Conservation (phyloP, 1,284 basidiomycete species). For the Laetiporus sulphureus region DNA sequence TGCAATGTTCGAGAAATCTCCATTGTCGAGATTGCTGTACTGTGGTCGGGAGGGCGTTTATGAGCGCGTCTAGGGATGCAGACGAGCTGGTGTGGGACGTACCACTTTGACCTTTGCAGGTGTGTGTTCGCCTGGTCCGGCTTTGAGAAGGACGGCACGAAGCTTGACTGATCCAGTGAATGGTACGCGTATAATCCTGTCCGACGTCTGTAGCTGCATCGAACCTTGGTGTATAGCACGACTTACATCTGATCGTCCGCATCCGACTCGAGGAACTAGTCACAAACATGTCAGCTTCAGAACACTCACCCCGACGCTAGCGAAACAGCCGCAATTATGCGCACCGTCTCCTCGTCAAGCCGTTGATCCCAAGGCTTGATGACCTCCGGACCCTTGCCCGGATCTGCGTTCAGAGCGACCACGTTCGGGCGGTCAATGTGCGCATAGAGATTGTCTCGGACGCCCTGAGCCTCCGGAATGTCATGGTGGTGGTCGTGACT, state of each 20-base stretch:
- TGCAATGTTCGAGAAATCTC: conserved; percentile 72
- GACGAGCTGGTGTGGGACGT: conserved; percentile 16
- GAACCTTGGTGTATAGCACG: no score
- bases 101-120: conserved; percentile 64
- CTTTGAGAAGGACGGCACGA: conserved; percentile 65
- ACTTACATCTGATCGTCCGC: conserved; percentile 76
- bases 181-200: conserved; percentile 70
- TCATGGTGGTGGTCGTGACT: conserved; percentile 40
- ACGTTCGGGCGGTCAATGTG: conserved; percentile 71
- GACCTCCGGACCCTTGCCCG: conserved; percentile 39
- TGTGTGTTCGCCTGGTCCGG: conserved; percentile 66
- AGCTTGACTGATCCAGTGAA: conserved; percentile 78
- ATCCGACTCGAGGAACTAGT: conserved; percentile 71
- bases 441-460: conserved; percentile 61
- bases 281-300: no score
- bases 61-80: background rate
- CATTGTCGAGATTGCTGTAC: conserved; percentile 62
- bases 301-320: no score
- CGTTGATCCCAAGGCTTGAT: conserved; percentile 78
- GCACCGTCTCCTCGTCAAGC: conserved; percentile 53
- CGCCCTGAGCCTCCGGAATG: conserved; percentile 41
- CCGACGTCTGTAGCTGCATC: no score
- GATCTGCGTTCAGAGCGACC: conserved; percentile 55
- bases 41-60: conserved; percentile 20
- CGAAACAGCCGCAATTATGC: no score